Evolutionary conservation across 2,329 filamentous ascomycete species (phyloP), one percentile per base, ranked within the genome.

Genomic region (Ophiostoma sp.): DNA sequence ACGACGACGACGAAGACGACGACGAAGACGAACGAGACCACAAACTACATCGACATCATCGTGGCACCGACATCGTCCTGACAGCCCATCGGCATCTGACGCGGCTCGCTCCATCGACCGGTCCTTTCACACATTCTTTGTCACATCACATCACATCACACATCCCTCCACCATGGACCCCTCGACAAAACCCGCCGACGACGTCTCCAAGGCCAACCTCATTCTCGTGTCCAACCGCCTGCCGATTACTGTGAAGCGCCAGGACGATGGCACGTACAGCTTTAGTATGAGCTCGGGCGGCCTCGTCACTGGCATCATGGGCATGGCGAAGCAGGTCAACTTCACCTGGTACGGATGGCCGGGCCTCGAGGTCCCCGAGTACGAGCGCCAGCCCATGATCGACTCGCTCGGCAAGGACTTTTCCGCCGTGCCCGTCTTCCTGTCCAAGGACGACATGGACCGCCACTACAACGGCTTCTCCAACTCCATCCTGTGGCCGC

Each of bases 271-370:
- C 75, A 89, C 90, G 77, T 99, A 97, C 81, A 86, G 89, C 75
- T 97, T 96, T 79, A 92, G 90, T 77, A 97, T 97, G 91, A 98
- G 94, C 64, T 98, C 95, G 1, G 95, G 95, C 69, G 95, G 95
- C 55, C 86, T 99, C 55, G 95, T 98, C 75, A 97, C 92, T 66
- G 95, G 95, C 27, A 83, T 99, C 70, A 96, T 92, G 73, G 95
- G 95, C 40, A 81, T 98, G 69, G 89, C 91, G 74, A 97, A 97
- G 80, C 90, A 92, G 44, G 97, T 92, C 40, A 94, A 89, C 73
- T 98, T 98, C 79, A 91, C 95, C 78, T 99, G 95, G 95, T 98
- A 98, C 79, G 95, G 95, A 73, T 98, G 95, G 94, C 93, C 95
- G 0, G 95, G 95, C 49, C 81, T 97, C 65, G 92, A 98, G 78